These are phyloP conservation scores for Tulasnella sp. DNA, from an alignment of 768 basidiomycete genomes.

Conservation along the genomic window DNA sequence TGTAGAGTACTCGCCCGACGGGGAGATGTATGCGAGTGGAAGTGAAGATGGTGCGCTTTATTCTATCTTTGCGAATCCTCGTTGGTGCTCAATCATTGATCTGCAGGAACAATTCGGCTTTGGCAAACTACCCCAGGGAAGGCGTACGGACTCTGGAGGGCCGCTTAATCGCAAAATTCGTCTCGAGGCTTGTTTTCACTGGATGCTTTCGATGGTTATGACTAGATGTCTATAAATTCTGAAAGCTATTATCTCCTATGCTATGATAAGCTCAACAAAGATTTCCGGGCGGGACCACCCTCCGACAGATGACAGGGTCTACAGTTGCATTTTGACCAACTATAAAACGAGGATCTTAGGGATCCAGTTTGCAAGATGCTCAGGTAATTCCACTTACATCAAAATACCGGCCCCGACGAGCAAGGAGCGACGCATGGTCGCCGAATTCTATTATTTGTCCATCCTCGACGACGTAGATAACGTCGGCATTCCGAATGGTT, in stretches of 20 bases:
- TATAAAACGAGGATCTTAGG: not conserved
- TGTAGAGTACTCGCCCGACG: constrained; percentile 89
- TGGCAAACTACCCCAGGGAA: constrained; percentile 97
- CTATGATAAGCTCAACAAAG: not conserved
- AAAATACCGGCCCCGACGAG: constrained; percentile 27
- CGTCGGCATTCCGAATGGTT: constrained; percentile 28
- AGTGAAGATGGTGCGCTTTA: constrained; percentile 50
- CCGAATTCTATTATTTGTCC: constrained; percentile 29
- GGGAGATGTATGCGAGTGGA: constrained; percentile 95
- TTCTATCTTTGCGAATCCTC: not conserved
- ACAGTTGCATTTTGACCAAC: not conserved
- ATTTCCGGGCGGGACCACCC: no score
- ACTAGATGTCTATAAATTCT: not conserved
- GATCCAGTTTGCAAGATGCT: not conserved
- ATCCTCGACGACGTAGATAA: constrained; percentile 30
- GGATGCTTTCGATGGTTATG: not conserved
- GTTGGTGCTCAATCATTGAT: constrained; percentile 17
- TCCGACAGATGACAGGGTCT: no score
- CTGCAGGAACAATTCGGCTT: constrained; percentile 85
- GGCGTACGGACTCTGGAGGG: constrained; percentile 70
- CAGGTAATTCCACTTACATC: constrained; percentile 21
- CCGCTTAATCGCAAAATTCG: not conserved
- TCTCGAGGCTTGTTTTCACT: not conserved
- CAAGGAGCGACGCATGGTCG: constrained; percentile 29
- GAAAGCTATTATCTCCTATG: not conserved